phyloP scores from a whole-genome alignment of 139 green algal genomes.

The Micromonas commoda region DNA sequence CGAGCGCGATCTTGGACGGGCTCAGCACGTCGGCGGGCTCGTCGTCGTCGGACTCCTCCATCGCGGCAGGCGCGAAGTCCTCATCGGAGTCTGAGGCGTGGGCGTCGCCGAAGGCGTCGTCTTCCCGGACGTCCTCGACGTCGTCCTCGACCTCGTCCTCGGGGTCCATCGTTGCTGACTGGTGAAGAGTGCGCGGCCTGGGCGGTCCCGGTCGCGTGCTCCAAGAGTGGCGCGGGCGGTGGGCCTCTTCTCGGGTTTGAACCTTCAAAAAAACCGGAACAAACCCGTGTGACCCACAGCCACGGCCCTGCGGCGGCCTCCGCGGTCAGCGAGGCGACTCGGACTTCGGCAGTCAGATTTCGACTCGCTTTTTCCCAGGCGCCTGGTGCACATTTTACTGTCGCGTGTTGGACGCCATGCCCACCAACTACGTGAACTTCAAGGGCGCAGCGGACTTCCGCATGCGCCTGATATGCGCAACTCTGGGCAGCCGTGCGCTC shows the following conservation, averaged over 20 bases:
- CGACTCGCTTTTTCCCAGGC: too few relatives aligned
- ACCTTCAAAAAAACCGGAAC: too few relatives aligned
- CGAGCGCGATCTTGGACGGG: conserved; percentile 40
- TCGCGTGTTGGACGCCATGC: not conserved
- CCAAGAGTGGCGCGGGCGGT: too few relatives aligned
- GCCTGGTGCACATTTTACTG: too few relatives aligned
- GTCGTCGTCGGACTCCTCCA: not conserved
- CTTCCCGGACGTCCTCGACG: not conserved
- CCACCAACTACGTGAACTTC: conserved; percentile 52
- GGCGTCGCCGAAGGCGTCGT: not conserved
- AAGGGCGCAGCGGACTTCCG: conserved; percentile 67
- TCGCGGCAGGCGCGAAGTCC: not conserved
- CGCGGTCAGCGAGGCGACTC: too few relatives aligned
- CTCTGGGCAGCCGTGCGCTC: conserved; percentile 64
- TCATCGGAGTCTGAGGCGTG: not conserved
- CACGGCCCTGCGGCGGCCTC: too few relatives aligned
- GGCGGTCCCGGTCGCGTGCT: too few relatives aligned
- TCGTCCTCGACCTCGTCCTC: conserved; percentile 6
- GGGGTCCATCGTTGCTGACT: not conserved
- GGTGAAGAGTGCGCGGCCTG: too few relatives aligned
- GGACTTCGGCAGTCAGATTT: not conserved
- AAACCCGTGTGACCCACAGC: too few relatives aligned
- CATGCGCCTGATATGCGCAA: conserved; percentile 73
- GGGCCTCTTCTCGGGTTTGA: too few relatives aligned
- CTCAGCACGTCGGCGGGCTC: not conserved